Base-by-base conservation (phyloP, 2,329 filamentous ascomycete species). In the Ceratocystis lukuohia region DNA sequence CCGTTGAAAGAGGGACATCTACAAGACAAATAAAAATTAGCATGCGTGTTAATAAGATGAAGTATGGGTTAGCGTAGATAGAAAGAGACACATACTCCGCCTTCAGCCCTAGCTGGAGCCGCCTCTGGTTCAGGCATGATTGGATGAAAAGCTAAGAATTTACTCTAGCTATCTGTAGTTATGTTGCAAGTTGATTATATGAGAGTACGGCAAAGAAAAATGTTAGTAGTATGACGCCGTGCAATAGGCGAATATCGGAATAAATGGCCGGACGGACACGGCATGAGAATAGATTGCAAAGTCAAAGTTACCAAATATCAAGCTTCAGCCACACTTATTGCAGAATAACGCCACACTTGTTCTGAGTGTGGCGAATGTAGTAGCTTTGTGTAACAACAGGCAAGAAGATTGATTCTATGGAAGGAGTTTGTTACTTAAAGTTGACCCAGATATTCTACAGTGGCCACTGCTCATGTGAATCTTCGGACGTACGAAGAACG, bases 1-100 rank as follows among this genome's bases (percentile, higher is more conserved):
- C 69, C 80, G 82, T 68, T 72, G 76, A 20, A 70, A 64, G 22
- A 61, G 61, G 46, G 67, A 68, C 67, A 68, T 68, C 67, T 68
- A 37, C 56, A 25, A 15, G 48, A 25, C 5, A 15, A 25, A 12
- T 22, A 7, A 10, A 22, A 50, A 41, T 41, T 41, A 41, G 37
- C 8, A 41, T 15, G 37, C 37, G 37, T 41, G 10, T 41, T 41
- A 4, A 41, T 5, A 41, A 41, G 37, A 15, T 41, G 37, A 5
- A 41, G 10, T 41, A 41, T 15, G 37, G 7, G 20, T 20, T 20
- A 50, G 46, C 46, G 46, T 12, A 4, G 37, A 41, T 41, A 64
- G 10, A 61, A 46, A 12, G n/a, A 61, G 28, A 65, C 20, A 50
- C 53, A 59, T 48, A 61, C 64, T 30, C 64, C 50, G 46, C 64